These are phyloP conservation scores for Magnusiomyces paraingens DNA, from an alignment of 1,139 yeast genomes.

Conservation along the genomic window DNA sequence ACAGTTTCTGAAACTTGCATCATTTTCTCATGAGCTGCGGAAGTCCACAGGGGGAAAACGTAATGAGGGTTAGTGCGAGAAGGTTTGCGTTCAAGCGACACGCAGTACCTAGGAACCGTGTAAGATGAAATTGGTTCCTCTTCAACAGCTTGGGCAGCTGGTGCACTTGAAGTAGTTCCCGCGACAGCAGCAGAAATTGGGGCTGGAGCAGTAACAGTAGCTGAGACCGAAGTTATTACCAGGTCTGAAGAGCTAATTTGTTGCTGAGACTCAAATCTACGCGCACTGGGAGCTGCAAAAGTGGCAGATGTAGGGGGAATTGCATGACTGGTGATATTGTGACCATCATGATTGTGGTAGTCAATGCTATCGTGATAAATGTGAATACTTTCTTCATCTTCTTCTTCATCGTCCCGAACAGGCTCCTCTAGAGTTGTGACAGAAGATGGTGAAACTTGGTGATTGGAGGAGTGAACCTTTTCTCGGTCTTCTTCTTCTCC, in stretches of 20 bases:
- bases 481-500: neutral
- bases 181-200: neutral
- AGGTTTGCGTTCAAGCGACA: neutral
- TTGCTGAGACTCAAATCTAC: too few species aligned
- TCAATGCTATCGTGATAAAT: slow-evolving; percentile 6
- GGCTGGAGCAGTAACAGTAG: neutral
- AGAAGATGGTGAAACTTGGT: too few species aligned
- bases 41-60: slow-evolving; percentile 29
- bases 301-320: too few species aligned
- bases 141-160: neutral
- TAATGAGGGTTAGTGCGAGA: slow-evolving; percentile 30
- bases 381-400: slow-evolving; percentile 3
- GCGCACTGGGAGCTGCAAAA: too few species aligned
- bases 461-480: neutral
- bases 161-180: neutral
- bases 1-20: slow-evolving; percentile 25
- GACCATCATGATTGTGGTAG: neutral
- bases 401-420: slow-evolving; percentile 5
- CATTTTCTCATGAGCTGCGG: slow-evolving; percentile 25
- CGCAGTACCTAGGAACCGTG: neutral
- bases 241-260: neutral
- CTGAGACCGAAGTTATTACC: neutral
- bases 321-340: too few species aligned
- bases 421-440: too few species aligned
- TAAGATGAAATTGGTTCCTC: neutral